Evolutionary conservation across 2,329 filamentous ascomycete species (phyloP), one percentile per base, ranked within the genome.

Genomic region (Lasiodiplodia gonubiensis): DNA sequence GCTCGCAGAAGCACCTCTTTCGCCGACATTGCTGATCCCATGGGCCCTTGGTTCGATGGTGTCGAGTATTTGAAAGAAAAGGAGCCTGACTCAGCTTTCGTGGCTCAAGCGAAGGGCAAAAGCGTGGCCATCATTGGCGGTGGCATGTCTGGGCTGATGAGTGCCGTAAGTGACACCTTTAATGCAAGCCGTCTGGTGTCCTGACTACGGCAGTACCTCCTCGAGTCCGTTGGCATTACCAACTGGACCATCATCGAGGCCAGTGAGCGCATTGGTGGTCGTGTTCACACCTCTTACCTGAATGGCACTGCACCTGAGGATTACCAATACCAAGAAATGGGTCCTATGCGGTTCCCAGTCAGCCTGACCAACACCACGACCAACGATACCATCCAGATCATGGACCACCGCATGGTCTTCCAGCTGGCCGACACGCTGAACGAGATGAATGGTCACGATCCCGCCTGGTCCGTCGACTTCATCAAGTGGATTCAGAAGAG

Each of bases 291-390:
- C 2, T 83, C 83, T 66, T 90, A 90, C 66, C 82, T 91, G 2
- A 83, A 84, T 2, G 86, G 84, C 4, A 86, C 84, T 4, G 83
- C 81, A 0, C 86, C 87, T 0, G 84, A 85, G 23, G 82, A 90
- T 69, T 90, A 90, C 72, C 87, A 88, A 23, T 90, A 91, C 74
- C 88, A 90, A 71, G 89, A 90, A 73, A 85, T 85, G 86, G 89
- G 89, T 0, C 86, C 88, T 0, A 90, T 90, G 88, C 80, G 88
- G 2, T 87, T 90, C 70, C 88, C 89, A 0, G 80, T 85, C 18
- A 82, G 81, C 2, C 76, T 82, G 18, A 79, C 74, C 1, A 83
- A 86, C 69, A 74, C 82, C 2, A 80, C 80, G 33, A 81, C 83
- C n/a, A 87, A 88, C 69, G 81, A 86, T 71, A 89, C 85, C 0